Percentiles rank a stretch among this genome's conserved stretches.
phyloP scores from a whole-genome alignment of 371 early-diverging fungal genomes.

The Mucor plumbeus region DNA sequence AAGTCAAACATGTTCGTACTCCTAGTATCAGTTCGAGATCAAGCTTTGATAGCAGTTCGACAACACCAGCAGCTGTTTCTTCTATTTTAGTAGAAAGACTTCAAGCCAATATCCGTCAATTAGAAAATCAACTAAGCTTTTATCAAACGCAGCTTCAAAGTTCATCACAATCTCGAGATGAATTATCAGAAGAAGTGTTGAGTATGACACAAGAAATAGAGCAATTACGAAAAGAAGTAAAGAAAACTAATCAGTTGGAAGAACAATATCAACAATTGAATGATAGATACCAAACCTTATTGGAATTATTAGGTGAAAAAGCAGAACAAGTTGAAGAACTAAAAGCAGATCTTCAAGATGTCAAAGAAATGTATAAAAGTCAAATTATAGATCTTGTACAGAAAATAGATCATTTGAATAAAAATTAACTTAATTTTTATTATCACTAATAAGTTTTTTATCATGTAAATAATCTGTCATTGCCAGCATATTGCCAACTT shows the following conservation, averaged over 20 bases:
- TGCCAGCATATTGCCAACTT: slow-evolving; percentile 63
- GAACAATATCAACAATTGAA: slow-evolving; percentile 48
- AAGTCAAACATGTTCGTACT: neutral
- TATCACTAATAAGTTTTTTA: slow-evolving; percentile 21
- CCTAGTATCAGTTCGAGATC: slow-evolving; percentile 41
- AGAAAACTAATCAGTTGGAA: slow-evolving; percentile 36
- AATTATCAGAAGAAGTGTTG: slow-evolving; percentile 76
- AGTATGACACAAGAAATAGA: slow-evolving; percentile 67
- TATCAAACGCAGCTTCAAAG: slow-evolving; percentile 72
- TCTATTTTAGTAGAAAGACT: slow-evolving; percentile 63
- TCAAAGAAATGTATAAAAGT: slow-evolving; percentile 75
- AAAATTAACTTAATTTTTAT: slow-evolving; percentile 25
- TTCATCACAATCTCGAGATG: slow-evolving; percentile 72
- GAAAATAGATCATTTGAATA: slow-evolving; percentile 44
- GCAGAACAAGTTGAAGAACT: slow-evolving; percentile 88
- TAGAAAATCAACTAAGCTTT: slow-evolving; percentile 73
- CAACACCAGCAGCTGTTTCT: slow-evolving; percentile 16
- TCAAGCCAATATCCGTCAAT: slow-evolving; percentile 61
- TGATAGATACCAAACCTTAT: slow-evolving; percentile 71
- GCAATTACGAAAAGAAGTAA: slow-evolving; percentile 42
- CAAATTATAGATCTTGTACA: slow-evolving; percentile 77
- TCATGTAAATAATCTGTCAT: slow-evolving; percentile 53
- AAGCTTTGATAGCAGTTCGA: slow-evolving; percentile 44
- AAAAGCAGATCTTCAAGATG: slow-evolving; percentile 79
- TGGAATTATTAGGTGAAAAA: slow-evolving; percentile 89